These are phyloP conservation scores for Furcasterigmium sp. DNA, from an alignment of 2,329 filamentous ascomycete species.

Conservation along the genomic window DNA sequence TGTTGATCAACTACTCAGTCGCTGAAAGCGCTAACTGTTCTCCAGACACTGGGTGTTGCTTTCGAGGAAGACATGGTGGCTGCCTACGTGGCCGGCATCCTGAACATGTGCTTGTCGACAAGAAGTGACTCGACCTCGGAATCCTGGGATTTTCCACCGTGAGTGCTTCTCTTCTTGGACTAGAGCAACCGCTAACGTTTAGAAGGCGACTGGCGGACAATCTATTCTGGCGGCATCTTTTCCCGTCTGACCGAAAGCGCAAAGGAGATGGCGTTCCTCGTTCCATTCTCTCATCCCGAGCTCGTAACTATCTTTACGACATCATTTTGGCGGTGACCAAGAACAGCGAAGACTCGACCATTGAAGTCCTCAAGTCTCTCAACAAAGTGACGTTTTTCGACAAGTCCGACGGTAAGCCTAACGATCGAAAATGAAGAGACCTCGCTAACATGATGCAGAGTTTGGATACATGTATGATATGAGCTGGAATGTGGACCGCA, in stretches of 20 bases:
- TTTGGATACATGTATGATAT: conserved; percentile 54
- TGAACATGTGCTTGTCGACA: conserved; percentile 20
- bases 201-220: conserved; percentile 23
- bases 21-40: conserved; percentile 15
- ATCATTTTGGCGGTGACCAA: conserved; percentile 53
- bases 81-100: conserved; percentile 28
- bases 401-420: neutral
- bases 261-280: conserved; percentile 24
- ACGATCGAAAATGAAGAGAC: conserved; percentile 6
- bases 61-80: conserved; percentile 20
- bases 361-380: conserved; percentile 45
- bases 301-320: conserved; percentile 55
- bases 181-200: conserved; percentile 9
- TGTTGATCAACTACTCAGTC: conserved; percentile 19
- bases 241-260: conserved; percentile 44
- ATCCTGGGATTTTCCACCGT: neutral
- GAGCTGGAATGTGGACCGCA: conserved; percentile 56
- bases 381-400: conserved; percentile 42
- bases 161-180: too few relatives aligned
- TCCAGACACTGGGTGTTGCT: neutral
- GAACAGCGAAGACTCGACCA: conserved; percentile 42
- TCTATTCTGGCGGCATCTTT: conserved; percentile 61
- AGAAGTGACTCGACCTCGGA: neutral
- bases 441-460: too few relatives aligned
- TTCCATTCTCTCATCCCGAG: conserved; percentile 46